Evolutionary conservation across 176 grass and related monocot genomes (phyloP).

Genomic region (Metroxylon sagu): DNA sequence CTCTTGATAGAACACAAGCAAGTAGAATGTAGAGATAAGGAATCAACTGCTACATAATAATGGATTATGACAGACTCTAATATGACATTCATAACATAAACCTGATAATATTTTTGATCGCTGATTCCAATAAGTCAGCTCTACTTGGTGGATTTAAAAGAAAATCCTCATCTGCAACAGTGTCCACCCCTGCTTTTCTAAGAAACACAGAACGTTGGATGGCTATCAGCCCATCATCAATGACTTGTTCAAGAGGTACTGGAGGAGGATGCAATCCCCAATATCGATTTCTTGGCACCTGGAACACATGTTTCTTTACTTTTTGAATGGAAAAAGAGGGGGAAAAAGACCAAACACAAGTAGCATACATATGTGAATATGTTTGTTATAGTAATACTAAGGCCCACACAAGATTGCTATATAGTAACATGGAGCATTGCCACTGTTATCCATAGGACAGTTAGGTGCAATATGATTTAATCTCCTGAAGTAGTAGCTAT

Average conservation of each 20-base stretch:
- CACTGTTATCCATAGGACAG: too few species aligned
- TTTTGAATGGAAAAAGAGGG: not conserved
- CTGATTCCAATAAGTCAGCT: slow-evolving; percentile 65
- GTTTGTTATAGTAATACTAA: too few species aligned
- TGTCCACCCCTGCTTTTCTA: slow-evolving; percentile 87
- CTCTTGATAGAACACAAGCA: too few species aligned
- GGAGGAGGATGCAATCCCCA: slow-evolving; percentile 96
- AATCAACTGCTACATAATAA: too few species aligned
- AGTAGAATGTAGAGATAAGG: too few species aligned
- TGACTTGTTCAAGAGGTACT: slow-evolving; percentile 91
- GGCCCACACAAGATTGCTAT: too few species aligned
- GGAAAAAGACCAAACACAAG: too few species aligned
- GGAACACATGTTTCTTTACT: slow-evolving; percentile 6
- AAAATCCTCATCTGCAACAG: slow-evolving; percentile 74
- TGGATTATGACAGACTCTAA: too few species aligned
- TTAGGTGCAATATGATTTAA: too few species aligned
- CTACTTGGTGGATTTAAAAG: slow-evolving; percentile 84
- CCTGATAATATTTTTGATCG: slow-evolving; percentile 95
- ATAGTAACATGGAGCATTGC: too few species aligned
- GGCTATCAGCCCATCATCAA: slow-evolving; percentile 72
- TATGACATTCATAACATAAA: slow-evolving; percentile 24
- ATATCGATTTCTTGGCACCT: slow-evolving; percentile 92
- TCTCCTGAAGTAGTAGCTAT: too few species aligned
- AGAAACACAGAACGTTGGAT: slow-evolving; percentile 77
- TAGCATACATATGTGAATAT: too few species aligned